Evolutionary conservation across 306 rosid species (phyloP), one percentile per base, ranked within the genome.

Genomic region (Lotus japonicus): DNA sequence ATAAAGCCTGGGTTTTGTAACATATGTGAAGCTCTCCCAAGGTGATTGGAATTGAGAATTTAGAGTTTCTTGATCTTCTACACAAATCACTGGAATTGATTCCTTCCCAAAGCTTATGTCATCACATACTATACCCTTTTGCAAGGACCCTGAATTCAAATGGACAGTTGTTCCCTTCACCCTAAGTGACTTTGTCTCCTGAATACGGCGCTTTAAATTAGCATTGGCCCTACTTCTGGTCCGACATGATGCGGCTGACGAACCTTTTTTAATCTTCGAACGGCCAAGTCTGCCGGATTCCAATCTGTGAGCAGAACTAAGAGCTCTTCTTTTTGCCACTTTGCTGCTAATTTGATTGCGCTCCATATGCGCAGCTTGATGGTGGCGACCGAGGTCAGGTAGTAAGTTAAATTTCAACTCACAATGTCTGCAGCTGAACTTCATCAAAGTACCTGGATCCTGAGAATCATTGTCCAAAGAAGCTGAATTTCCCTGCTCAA

Each of bases 291-390:
- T 86, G 52, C 97, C 89, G 66, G 97, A 85, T 87, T 86, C 88
- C 70, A 87, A 58, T 77, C 80, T 87, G 43, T 83, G 86, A 15
- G 91, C 84, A 60, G 81, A 82, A 82, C 80, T 70, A 12, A 78
- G 89, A 56, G 83, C 74, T 33, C 94, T 94, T 75, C 48, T 83
- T 85, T 86, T 91, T 12, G 87, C 64, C 11, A 89, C 84, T 17
- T 50, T 70, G 70, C 84, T 69, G 39, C 75, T 66, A 53, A 49
- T 85, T 64, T 76, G 58, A 63, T 83, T 79, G 53, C 76, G 85
- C 33, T 86, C 92, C 95, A 89, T 92, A 68, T 92, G 98, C 19
- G 90, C 84, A 76, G 98, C 96, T 81, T 92, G 92, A 79, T 89
- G 98, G 71, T 92, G 96, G 43, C 91, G 95, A 73, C 92, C 96